Base-by-base conservation (phyloP, 2,329 filamentous ascomycete genomes). In the Dactylellina parvicollis region DNA sequence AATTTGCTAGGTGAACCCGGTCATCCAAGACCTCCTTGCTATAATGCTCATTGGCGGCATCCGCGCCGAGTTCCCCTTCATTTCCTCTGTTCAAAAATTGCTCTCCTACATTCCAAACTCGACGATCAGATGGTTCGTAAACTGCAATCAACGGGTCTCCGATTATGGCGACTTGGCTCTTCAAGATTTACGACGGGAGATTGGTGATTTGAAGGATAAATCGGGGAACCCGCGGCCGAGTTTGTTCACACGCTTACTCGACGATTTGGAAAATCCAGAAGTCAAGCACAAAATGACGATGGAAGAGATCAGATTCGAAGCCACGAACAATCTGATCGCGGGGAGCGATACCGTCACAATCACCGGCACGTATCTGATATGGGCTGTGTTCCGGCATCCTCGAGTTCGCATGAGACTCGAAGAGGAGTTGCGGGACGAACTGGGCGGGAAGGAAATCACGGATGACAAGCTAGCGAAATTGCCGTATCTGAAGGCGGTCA, bases 31-130 rank as follows among this genome's bases (percentile, higher is more conserved):
- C 34, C 18, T 62, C 5, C 24, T 62, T 7, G 32, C 44, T 4
- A 62, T 62, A 40, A 38, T 52, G 59, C 8, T 52, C 12, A 62
- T 62, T 9, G 59, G 59, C 10, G 59, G 44, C 18, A 14, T 62
- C 14, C 59, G 59, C 14, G 44, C 46, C 1, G 44, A 69, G n/a
- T 57, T 70, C 38, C 65, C 56, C 7, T 64, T 64, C 12, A n/a
- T 64, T n/a, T 28, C 54, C 44, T 20, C 28, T 10, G 1, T 46
- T 2, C 26, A 61, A 14, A 38, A 3, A 34, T 12, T 46, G 18
- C 9, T 62, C 3, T 44, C 40, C 10, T 44, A 28, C 12, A 64
- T 71, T 24, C 66, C 66, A 4, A 40, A 71, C 16, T 40, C 66
- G 14, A 52, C 20, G 14, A 28, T 71, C 14, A 40, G 59, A 38